Evolutionary conservation across 345 rosid species (phyloP).

Genomic region (Isatis tinctoria): DNA sequence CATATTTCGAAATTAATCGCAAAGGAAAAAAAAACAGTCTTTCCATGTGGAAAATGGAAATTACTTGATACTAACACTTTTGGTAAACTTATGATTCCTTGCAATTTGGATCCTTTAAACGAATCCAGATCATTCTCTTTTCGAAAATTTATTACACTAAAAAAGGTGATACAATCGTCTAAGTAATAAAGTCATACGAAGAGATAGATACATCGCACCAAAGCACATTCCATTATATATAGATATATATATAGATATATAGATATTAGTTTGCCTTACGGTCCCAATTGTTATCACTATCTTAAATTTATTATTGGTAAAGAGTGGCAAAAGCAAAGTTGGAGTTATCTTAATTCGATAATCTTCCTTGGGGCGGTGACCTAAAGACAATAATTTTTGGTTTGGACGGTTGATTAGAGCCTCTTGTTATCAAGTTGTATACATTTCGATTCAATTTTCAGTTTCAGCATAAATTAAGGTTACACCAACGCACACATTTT

Average conservation of each 20-base stretch:
- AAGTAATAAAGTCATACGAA: neutral
- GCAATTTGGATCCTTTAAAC: neutral
- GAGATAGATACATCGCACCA: slow-evolving; percentile 23
- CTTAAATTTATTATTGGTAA: slow-evolving; percentile 13
- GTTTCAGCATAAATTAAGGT: neutral
- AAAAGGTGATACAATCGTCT: slow-evolving; percentile 8
- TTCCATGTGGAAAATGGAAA: neutral
- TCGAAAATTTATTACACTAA: neutral
- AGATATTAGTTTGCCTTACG: slow-evolving; percentile 5
- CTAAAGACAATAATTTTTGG: slow-evolving; percentile 29
- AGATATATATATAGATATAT: too few relatives aligned
- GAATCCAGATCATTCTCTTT: neutral
- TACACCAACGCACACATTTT: too few relatives aligned
- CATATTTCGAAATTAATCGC: neutral
- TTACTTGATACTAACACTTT: neutral
- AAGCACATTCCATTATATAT: slow-evolving; percentile 15
- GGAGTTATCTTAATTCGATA: slow-evolving; percentile 14
- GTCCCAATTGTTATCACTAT: slow-evolving; percentile 4
- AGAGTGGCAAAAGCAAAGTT: slow-evolving; percentile 13
- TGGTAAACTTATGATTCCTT: neutral
- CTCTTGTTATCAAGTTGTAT: slow-evolving; percentile 1
- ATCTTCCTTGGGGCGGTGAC: slow-evolving; percentile 40
- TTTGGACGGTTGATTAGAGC: slow-evolving; percentile 48
- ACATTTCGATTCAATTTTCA: neutral
- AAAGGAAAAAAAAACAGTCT: neutral